Percentiles rank a stretch among this genome's conserved stretches.
phyloP scores from a whole-genome alignment of 2,329 filamentous ascomycete genomes.

The Aspergillus floridensis region DNA sequence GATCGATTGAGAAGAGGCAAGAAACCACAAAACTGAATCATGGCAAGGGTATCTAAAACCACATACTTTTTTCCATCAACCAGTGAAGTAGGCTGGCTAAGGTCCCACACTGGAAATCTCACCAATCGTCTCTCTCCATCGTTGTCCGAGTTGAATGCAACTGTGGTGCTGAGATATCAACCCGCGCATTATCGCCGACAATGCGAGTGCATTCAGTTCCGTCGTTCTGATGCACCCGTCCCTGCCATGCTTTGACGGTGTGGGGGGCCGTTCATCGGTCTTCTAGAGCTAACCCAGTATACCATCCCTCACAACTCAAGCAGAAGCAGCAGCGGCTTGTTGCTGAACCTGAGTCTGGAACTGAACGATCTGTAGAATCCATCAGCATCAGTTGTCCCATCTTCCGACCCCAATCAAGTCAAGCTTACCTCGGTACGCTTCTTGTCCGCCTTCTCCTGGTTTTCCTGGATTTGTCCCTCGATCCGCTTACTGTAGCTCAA shows the following conservation, averaged over 20 bases:
- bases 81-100: neutral
- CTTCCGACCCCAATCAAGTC: too few relatives aligned
- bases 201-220: neutral
- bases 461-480: slow-evolving; percentile 63
- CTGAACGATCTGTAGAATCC: slow-evolving; percentile 35
- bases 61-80: neutral
- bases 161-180: neutral
- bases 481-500: slow-evolving; percentile 56
- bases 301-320: slow-evolving; percentile 20
- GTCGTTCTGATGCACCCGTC: neutral
- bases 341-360: slow-evolving; percentile 40
- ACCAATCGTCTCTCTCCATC: neutral
- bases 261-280: neutral
- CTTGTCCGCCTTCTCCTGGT: slow-evolving; percentile 63
- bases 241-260: neutral
- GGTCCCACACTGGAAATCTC: neutral
- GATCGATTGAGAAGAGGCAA: neutral
- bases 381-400: slow-evolving; percentile 15
- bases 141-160: neutral
- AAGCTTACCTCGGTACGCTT: slow-evolving; percentile 62
- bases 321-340: slow-evolving; percentile 33
- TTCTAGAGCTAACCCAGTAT: neutral
- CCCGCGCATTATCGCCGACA: neutral
- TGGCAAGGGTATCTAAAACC: slow-evolving; percentile 3
- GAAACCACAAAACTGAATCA: neutral